Conservation (phyloP, 305 asterid species). For the Ajuga reptans region DNA sequence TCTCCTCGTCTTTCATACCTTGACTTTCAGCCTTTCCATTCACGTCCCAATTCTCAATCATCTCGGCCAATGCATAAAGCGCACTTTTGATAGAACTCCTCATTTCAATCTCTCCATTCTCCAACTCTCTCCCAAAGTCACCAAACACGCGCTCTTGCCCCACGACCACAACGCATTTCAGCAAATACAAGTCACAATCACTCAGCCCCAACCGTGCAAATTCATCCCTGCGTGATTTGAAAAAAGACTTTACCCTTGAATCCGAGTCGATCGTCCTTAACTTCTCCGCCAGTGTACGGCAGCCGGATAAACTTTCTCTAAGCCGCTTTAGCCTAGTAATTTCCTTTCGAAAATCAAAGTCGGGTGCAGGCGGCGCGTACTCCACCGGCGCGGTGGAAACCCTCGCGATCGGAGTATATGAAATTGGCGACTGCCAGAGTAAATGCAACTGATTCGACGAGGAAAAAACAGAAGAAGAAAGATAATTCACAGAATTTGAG, state of each 20-base stretch:
- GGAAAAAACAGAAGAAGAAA: constrained; percentile 30
- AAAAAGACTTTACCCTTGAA: constrained; percentile 54
- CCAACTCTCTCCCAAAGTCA: constrained; percentile 35
- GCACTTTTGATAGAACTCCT: constrained; percentile 59
- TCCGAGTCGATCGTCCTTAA: constrained; percentile 44
- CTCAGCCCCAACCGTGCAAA: constrained; percentile 45
- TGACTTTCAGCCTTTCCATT: constrained; percentile 25
- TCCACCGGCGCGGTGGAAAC: constrained; percentile 78
- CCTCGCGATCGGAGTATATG: constrained; percentile 29
- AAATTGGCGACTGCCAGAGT: constrained; percentile 20
- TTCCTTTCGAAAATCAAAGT: constrained; percentile 51
- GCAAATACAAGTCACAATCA: constrained; percentile 51
- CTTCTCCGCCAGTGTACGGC: constrained; percentile 45
- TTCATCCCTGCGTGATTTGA: constrained; percentile 31
- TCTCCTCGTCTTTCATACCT: constrained; percentile 38
- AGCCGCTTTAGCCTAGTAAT: constrained; percentile 55
- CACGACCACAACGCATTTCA: constrained; percentile 80
- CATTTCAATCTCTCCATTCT: constrained; percentile 26
- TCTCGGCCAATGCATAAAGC: constrained; percentile 66
- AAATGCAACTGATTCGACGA: constrained; percentile 29
- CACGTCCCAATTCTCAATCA: constrained; percentile 78
- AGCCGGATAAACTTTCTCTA: constrained; percentile 31
- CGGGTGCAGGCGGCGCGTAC: constrained; percentile 66
- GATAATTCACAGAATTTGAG: constrained; percentile 23
- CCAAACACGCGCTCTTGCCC: constrained; percentile 80